Percentiles rank a stretch among this genome's conserved stretches.
phyloP scores from a whole-genome alignment of 768 basidiomycete species.

The Mycena belliarum region DNA sequence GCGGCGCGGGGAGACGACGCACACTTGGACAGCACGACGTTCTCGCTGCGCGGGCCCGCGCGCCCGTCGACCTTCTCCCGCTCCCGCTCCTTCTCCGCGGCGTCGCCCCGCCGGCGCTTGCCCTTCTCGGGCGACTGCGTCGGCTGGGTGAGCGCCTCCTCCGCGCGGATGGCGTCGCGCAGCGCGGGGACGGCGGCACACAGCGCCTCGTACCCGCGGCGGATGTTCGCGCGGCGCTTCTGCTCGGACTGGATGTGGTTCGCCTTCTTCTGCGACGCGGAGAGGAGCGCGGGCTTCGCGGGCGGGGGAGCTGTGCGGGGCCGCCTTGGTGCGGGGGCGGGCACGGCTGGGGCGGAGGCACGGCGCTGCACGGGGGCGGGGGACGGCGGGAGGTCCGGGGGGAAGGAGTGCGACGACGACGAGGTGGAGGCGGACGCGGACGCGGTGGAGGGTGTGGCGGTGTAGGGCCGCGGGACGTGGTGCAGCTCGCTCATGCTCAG shows the following conservation, averaged over 20 bases:
- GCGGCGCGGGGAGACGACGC: constrained; percentile 38
- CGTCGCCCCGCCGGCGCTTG: constrained; percentile 45
- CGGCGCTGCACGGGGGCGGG: constrained; percentile 31
- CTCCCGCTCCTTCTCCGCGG: constrained; percentile 41
- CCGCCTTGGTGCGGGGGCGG: constrained; percentile 14
- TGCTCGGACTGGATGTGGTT: constrained; percentile 95
- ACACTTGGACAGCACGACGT: constrained; percentile 88
- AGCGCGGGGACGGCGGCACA: constrained; percentile 84
- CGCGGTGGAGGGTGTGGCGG: constrained; percentile 13
- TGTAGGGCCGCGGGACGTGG: constrained; percentile 26
- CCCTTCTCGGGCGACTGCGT: constrained; percentile 36
- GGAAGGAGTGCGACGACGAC: constrained; percentile 26
- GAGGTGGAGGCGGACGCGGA: constrained; percentile 25
- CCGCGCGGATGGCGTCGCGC: constrained; percentile 74
- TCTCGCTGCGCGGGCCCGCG: constrained; percentile 89
- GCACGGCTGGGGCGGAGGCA: constrained; percentile 24
- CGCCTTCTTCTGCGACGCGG: constrained; percentile 85
- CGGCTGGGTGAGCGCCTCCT: constrained; percentile 52
- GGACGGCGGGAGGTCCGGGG: constrained; percentile 16
- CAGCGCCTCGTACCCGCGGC: constrained; percentile 84
- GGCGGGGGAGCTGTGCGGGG: constrained; percentile 16
- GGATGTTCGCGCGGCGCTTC: constrained; percentile 89
- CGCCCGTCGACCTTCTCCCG: constrained; percentile 81
- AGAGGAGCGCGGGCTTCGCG: constrained; percentile 56
- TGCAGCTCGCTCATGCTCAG: constrained; percentile 9